phyloP scores from a whole-genome alignment of 148 eudicot genomes.

The Euryodendron excelsum region DNA sequence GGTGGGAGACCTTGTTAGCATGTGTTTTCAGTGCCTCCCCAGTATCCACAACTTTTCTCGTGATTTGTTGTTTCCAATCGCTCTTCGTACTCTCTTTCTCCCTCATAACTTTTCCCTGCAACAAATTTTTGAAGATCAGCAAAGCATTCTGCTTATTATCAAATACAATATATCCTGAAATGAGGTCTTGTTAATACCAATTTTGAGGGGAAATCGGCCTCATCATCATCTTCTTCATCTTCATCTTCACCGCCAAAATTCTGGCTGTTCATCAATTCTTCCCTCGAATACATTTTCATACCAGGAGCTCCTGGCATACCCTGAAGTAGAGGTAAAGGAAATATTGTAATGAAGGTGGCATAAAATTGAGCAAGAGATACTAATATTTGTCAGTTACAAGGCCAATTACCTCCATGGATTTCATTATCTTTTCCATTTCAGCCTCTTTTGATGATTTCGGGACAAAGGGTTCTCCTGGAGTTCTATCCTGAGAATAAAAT shows the following conservation, averaged over 20 bases:
- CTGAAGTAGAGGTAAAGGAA: conserved; percentile 31
- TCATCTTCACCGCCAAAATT: conserved; percentile 58
- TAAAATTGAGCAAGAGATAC: not conserved
- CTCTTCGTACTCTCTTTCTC: conserved; percentile 44
- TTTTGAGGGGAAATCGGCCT: conserved; percentile 57
- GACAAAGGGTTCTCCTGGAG: conserved; percentile 79
- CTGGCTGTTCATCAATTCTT: conserved; percentile 72
- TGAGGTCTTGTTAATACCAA: conserved; percentile 41
- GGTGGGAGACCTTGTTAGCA: conserved; percentile 39
- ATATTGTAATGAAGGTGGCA: not conserved
- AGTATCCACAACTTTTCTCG: conserved; percentile 34
- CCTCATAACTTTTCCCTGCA: conserved; percentile 62
- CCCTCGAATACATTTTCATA: conserved; percentile 95
- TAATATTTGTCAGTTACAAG: not conserved
- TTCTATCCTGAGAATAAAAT: conserved; percentile 55
- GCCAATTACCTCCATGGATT: conserved; percentile 76
- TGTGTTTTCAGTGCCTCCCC: conserved; percentile 51
- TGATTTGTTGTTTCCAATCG: conserved; percentile 66
- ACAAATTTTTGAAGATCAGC: conserved; percentile 17
- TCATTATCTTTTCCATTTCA: conserved; percentile 88
- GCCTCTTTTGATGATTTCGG: conserved; percentile 85
- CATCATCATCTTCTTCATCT: conserved; percentile 71
- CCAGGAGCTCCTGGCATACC: conserved; percentile 98
- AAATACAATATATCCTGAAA: not conserved
- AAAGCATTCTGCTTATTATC: not conserved